Conservation (phyloP, 257 asterid genomes). For the Haberlea rhodopensis region DNA sequence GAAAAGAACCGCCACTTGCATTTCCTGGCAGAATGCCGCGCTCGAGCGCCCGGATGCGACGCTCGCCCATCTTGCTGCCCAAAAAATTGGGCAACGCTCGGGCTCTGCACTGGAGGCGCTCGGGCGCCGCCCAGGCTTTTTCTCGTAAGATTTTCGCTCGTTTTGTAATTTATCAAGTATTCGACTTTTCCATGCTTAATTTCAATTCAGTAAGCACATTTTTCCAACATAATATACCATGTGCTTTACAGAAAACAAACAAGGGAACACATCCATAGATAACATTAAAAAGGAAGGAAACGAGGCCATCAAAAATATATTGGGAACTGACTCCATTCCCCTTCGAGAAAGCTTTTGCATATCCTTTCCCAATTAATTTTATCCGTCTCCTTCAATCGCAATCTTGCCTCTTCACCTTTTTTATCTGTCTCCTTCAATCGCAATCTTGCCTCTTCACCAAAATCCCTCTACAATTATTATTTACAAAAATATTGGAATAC, state of each 20-base stretch:
- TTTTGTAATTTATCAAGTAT: too few relatives aligned
- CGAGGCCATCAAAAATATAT: conserved; percentile 14
- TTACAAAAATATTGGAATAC: neutral
- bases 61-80: too few relatives aligned
- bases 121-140: too few relatives aligned
- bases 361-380: conserved; percentile 53
- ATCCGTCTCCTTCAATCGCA: conserved; percentile 43
- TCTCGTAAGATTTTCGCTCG: too few relatives aligned
- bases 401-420: too few relatives aligned
- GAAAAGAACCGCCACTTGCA: too few relatives aligned
- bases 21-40: too few relatives aligned
- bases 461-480: conserved; percentile 41
- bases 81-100: too few relatives aligned
- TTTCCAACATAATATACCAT: neutral
- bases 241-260: neutral
- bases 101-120: too few relatives aligned
- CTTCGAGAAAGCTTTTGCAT: conserved; percentile 60
- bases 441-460: conserved; percentile 47
- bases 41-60: too few relatives aligned
- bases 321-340: conserved; percentile 21
- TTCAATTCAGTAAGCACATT: too few relatives aligned
- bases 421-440: conserved; percentile 45
- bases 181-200: too few relatives aligned
- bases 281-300: neutral
- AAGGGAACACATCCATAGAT: neutral